Evolutionary conservation across 306 rosid species (phyloP).

Genomic region (Lupinus albus): DNA sequence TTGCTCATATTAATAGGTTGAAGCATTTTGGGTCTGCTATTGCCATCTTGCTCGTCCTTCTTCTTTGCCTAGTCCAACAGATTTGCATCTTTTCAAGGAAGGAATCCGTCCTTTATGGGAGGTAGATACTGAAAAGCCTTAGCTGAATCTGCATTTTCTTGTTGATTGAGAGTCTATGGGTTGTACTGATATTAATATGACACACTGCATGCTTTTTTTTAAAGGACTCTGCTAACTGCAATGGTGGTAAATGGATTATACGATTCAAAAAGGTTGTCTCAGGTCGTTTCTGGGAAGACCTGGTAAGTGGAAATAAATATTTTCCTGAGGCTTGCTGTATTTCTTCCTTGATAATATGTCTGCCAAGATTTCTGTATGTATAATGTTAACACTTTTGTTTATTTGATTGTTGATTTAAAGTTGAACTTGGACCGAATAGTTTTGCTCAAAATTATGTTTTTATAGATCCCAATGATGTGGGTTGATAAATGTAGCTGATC

Average conservation of each 20-base stretch:
- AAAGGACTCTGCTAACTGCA: constrained; percentile 95
- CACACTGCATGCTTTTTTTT: constrained; percentile 2
- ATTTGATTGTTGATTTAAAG: constrained; percentile 13
- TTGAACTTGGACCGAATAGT: neutral
- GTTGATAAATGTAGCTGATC: neutral
- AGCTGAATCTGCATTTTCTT: constrained; percentile 29
- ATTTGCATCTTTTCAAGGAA: constrained; percentile 91
- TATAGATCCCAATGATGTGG: neutral
- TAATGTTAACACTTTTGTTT: neutral
- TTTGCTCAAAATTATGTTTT: constrained; percentile 9
- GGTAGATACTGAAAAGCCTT: constrained; percentile 46
- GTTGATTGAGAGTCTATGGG: neutral
- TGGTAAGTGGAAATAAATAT: constrained; percentile 59
- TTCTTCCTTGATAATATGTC: constrained; percentile 11
- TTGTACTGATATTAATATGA: constrained; percentile 20
- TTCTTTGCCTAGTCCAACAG: constrained; percentile 90
- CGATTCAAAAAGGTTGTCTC: constrained; percentile 84
- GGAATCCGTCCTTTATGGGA: constrained; percentile 98
- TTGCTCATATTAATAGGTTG: constrained; percentile 56
- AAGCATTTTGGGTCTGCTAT: constrained; percentile 90
- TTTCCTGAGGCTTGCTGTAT: neutral
- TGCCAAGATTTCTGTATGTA: constrained; percentile 25
- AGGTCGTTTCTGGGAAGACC: constrained; percentile 95
- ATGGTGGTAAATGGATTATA: constrained; percentile 95
- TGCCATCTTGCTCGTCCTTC: constrained; percentile 90